Percentiles rank a stretch among this genome's conserved stretches.
phyloP scores from a whole-genome alignment of 192 early-diverging fungal genomes.

The Backusella tarrabulga region DNA sequence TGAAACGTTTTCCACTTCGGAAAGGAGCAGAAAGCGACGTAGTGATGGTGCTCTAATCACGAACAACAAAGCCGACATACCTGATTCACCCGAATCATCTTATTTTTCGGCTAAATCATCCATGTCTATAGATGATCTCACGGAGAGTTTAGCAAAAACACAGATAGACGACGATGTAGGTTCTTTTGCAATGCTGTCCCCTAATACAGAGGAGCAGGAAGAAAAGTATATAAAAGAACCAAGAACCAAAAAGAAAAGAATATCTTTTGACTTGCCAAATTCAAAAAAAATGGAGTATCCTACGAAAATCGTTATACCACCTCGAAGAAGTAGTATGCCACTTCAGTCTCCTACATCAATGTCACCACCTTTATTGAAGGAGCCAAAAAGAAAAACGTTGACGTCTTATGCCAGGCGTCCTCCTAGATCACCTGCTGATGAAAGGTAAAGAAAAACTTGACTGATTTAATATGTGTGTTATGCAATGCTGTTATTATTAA shows the following conservation, averaged over 20 bases:
- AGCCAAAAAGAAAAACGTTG: background rate
- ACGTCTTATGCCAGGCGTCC: background rate
- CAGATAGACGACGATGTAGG: background rate
- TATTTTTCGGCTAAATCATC: conserved; percentile 14
- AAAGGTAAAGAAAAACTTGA: background rate
- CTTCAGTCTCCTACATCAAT: background rate
- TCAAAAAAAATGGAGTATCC: background rate
- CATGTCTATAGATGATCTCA: background rate
- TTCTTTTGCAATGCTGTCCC: background rate
- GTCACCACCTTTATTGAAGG: background rate
- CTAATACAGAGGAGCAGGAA: background rate
- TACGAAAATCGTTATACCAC: background rate
- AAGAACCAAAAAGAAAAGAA: background rate
- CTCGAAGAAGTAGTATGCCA: conserved; percentile 12
- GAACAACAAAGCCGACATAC: background rate
- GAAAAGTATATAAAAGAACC: background rate
- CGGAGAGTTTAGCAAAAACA: background rate
- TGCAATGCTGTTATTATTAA: background rate
- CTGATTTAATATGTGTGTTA: background rate
- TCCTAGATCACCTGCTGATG: background rate
- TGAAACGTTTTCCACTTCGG: background rate
- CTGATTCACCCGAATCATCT: background rate
- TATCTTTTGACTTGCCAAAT: background rate
- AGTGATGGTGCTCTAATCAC: background rate
- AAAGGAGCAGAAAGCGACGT: background rate